These are phyloP conservation scores for Pichia sp. DNA, from an alignment of 1,139 yeast species.

Conservation along the genomic window DNA sequence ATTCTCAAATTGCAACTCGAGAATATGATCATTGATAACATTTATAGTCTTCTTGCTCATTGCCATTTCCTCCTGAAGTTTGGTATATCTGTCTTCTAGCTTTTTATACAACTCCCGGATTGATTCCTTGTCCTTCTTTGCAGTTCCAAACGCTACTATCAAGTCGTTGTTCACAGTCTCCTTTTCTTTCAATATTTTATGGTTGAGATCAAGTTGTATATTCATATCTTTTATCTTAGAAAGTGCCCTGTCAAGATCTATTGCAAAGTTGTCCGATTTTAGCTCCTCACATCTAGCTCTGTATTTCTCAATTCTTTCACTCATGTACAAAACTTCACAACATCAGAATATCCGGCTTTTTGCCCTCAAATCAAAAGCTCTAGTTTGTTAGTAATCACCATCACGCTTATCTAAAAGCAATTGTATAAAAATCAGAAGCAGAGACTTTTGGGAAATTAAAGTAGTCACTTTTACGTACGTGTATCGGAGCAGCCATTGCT, in stretches of 20 bases:
- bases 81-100: conserved; percentile 35
- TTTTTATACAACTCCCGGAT: conserved; percentile 27
- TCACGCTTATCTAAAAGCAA: background rate
- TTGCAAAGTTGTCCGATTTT: conserved; percentile 1
- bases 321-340: conserved; percentile 5
- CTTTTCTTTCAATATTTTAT: conserved; percentile 13
- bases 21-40: conserved; percentile 63
- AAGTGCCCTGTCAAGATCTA: conserved; percentile 18
- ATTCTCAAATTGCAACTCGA: conserved; percentile 66
- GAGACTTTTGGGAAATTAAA: background rate
- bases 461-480: conserved; percentile 4
- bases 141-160: conserved; percentile 18
- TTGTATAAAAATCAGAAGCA: background rate
- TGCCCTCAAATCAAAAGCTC: background rate
- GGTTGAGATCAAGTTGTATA: conserved; percentile 9
- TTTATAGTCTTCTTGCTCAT: conserved; percentile 57
- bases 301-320: conserved; percentile 1
- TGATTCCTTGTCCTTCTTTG: conserved; percentile 21
- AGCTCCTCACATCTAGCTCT: conserved; percentile 7
- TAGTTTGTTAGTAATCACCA: conserved; percentile 4
- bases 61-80: conserved; percentile 43
- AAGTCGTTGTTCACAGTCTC: conserved; percentile 17
- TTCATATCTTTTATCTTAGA: conserved; percentile 12
- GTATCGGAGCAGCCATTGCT: conserved; percentile 7
- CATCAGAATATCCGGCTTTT: no score